Evolutionary conservation across 345 rosid genomes (phyloP).

Genomic region (Abelmoschus esculentus): DNA sequence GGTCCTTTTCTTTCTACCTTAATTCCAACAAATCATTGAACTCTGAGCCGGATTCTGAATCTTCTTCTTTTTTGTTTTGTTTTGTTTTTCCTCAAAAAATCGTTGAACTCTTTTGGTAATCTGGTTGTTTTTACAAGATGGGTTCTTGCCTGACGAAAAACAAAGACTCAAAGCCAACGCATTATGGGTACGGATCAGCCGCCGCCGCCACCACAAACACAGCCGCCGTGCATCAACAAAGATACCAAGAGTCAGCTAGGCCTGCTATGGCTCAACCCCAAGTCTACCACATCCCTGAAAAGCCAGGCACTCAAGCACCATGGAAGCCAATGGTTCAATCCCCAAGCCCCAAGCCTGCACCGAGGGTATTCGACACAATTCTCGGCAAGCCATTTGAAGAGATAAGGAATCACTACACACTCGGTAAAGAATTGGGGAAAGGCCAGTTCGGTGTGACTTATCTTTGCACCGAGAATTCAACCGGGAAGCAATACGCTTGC

Average conservation of each 20-base stretch:
- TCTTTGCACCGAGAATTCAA: constrained; percentile 65
- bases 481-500: constrained; percentile 64
- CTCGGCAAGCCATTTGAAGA: constrained; percentile 77
- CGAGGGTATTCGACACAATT: constrained; percentile 25
- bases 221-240: constrained; percentile 20
- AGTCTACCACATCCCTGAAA: constrained; percentile 20
- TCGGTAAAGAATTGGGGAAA: constrained; percentile 76
- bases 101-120: too few species aligned
- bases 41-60: neutral
- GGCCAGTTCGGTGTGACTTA: constrained; percentile 90
- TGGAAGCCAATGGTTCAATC: too few species aligned
- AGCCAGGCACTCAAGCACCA: constrained; percentile 5
- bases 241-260: constrained; percentile 26
- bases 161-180: constrained; percentile 19
- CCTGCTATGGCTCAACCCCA: constrained; percentile 5
- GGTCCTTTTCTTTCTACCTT: neutral
- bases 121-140: constrained; percentile 21
- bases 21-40: neutral
- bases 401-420: constrained; percentile 43
- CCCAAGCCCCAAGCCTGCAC: too few species aligned
- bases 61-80: too few species aligned
- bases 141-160: constrained; percentile 51
- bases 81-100: too few species aligned
- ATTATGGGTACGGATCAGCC: constrained; percentile 27
- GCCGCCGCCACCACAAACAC: neutral